Evolutionary conservation across 2,329 filamentous ascomycete species (phyloP).

Genomic region (Coniochaeta sp.): DNA sequence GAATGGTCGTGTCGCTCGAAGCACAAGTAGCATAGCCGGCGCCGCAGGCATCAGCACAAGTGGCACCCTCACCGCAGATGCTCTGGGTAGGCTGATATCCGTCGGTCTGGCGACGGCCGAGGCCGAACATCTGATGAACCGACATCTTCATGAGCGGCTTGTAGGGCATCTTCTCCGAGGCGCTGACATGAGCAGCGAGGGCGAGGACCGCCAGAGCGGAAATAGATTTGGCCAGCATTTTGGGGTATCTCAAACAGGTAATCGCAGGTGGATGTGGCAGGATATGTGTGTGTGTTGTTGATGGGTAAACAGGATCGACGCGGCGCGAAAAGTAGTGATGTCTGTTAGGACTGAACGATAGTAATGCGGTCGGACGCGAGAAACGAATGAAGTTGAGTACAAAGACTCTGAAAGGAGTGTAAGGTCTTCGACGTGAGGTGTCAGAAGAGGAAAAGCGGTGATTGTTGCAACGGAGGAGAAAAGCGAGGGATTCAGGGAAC

Average conservation of each 20-base stretch:
- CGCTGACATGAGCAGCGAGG: slow-evolving; percentile 20
- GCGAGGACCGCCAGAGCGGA: slow-evolving; percentile 36
- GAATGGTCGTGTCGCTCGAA: slow-evolving; percentile 38
- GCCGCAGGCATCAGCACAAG: slow-evolving; percentile 50
- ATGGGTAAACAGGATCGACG: not conserved
- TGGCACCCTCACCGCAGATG: slow-evolving; percentile 39
- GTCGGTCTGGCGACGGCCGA: slow-evolving; percentile 30
- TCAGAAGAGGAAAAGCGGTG: not conserved
- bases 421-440: not conserved
- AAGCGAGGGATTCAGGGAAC: not conserved
- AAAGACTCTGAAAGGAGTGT: slow-evolving; percentile 1
- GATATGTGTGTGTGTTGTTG: not conserved
- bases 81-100: slow-evolving; percentile 42
- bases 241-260: not conserved
- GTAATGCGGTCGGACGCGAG: not conserved
- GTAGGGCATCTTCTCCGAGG: slow-evolving; percentile 24
- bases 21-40: slow-evolving; percentile 39
- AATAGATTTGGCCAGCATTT: slow-evolving; percentile 37
- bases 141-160: slow-evolving; percentile 28
- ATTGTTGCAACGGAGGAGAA: not conserved
- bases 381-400: not conserved
- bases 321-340: not conserved
- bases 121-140: slow-evolving; percentile 27
- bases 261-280: not conserved
- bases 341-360: not conserved